Conservation (phyloP, 352 stramenopile species). For the Globisporangium paroecandrum region DNA sequence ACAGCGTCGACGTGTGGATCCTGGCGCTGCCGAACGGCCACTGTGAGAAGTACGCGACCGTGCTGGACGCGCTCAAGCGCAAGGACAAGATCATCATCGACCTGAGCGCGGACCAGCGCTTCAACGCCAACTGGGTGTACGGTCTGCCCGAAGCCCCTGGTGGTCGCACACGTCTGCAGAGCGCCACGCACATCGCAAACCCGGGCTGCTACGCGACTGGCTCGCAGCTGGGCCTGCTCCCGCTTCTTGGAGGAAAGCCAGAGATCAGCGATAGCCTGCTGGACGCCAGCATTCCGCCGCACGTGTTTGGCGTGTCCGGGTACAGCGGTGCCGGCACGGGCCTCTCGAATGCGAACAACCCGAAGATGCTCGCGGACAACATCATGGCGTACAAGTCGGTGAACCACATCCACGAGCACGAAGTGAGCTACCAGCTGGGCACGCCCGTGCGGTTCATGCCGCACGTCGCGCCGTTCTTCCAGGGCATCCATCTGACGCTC, state of each 20-base stretch:
- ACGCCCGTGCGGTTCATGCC: slow-evolving; percentile 91
- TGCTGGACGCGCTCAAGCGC: slow-evolving; percentile 61
- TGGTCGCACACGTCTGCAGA: slow-evolving; percentile 48
- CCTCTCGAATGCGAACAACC: slow-evolving; percentile 81
- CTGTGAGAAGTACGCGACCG: slow-evolving; percentile 74
- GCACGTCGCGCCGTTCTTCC: slow-evolving; percentile 92
- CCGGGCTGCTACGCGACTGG: slow-evolving; percentile 88
- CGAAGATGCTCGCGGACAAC: slow-evolving; percentile 77
- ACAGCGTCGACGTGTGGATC: slow-evolving; percentile 85
- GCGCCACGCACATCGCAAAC: slow-evolving; percentile 84
- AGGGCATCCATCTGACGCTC: slow-evolving; percentile 92
- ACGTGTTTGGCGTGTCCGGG: slow-evolving; percentile 86
- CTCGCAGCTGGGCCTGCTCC: slow-evolving; percentile 72
- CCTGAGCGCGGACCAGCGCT: slow-evolving; percentile 86
- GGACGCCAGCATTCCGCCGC: slow-evolving; percentile 59
- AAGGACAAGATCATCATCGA: slow-evolving; percentile 85
- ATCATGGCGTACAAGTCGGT: slow-evolving; percentile 90
- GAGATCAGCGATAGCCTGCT: slow-evolving; percentile 49
- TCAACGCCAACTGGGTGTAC: slow-evolving; percentile 85
- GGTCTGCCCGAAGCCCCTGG: slow-evolving; percentile 76
- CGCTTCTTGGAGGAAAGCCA: slow-evolving; percentile 68
- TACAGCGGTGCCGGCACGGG: slow-evolving; percentile 86
- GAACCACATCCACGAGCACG: slow-evolving; percentile 87
- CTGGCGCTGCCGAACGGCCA: slow-evolving; percentile 85
- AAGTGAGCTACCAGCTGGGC: slow-evolving; percentile 81